These are phyloP conservation scores for Candolleomyces eurysporus DNA, from an alignment of 768 basidiomycete genomes.

Conservation along the genomic window DNA sequence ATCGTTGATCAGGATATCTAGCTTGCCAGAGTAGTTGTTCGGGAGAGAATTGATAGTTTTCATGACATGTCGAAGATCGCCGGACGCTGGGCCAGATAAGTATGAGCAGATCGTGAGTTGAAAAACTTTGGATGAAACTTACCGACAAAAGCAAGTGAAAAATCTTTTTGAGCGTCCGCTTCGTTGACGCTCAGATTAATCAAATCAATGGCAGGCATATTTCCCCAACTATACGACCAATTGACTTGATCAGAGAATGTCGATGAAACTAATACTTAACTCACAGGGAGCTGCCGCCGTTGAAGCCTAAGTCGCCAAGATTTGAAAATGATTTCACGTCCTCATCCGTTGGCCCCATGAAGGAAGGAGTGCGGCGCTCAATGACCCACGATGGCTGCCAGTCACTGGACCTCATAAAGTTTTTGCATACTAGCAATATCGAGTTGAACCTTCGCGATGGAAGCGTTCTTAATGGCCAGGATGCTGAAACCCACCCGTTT, in stretches of 20 bases:
- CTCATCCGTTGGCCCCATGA: not conserved
- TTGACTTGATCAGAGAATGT: not conserved
- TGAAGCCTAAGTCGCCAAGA: not conserved
- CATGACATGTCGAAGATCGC: constrained; percentile 45
- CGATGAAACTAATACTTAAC: not conserved
- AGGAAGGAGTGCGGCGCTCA: not conserved
- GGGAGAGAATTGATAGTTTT: constrained; percentile 43
- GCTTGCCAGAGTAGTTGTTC: constrained; percentile 35
- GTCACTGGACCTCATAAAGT: not conserved
- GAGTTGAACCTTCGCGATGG: not conserved
- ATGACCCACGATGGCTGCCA: not conserved
- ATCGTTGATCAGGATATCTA: constrained; percentile 44
- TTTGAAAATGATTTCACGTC: too few relatives aligned
- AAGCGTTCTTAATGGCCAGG: too few relatives aligned
- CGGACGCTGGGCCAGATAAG: constrained; percentile 32
- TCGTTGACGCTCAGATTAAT: not conserved
- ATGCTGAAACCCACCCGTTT: not conserved
- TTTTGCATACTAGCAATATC: not conserved
- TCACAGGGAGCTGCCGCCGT: not conserved
- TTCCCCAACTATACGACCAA: not conserved
- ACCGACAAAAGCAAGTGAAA: not conserved
- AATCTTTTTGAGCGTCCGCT: not conserved
- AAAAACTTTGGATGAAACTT: not conserved
- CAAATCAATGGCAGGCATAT: not conserved
- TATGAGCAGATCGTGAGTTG: not conserved